Evolutionary conservation across 1,139 yeast species (phyloP).

Genomic region (Pichia sp.): DNA sequence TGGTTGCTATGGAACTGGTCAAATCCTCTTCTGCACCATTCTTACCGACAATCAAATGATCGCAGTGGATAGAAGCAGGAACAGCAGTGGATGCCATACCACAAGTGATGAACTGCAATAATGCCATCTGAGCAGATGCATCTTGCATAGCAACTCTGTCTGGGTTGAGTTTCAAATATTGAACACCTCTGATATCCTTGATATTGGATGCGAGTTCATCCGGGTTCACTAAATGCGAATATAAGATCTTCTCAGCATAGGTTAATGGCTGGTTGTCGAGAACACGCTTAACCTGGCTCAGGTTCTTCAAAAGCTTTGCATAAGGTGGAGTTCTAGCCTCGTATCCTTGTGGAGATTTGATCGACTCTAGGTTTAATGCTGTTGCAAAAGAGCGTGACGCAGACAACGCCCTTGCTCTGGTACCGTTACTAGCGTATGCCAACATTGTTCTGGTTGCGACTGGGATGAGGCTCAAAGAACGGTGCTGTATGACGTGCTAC

Average conservation of each 20-base stretch:
- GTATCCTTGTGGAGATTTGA: conserved; percentile 52
- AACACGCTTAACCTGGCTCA: conserved; percentile 57
- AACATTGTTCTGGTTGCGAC: conserved; percentile 9
- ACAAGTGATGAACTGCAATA: conserved; percentile 93
- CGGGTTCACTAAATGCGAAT: conserved; percentile 84
- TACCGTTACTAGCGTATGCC: conserved; percentile 11
- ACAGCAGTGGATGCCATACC: conserved; percentile 83
- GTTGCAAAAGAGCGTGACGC: conserved; percentile 26
- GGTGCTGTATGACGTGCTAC: neutral
- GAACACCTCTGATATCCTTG: conserved; percentile 67
- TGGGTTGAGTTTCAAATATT: conserved; percentile 87
- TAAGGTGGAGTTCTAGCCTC: conserved; percentile 83
- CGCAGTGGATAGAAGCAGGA: conserved; percentile 96
- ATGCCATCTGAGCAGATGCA: conserved; percentile 97
- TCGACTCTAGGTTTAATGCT: conserved; percentile 20
- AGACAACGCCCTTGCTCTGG: conserved; percentile 4
- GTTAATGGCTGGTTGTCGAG: conserved; percentile 75
- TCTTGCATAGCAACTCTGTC: conserved; percentile 99
- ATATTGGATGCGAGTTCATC: conserved; percentile 60
- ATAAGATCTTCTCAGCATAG: conserved; percentile 86
- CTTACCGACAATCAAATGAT: conserved; percentile 93
- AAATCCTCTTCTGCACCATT: conserved; percentile 84
- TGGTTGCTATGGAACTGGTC: conserved; percentile 68
- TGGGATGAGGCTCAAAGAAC: neutral
- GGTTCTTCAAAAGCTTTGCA: conserved; percentile 61